Evolutionary conservation across 192 early-diverging fungal genomes (phyloP).

Genomic region (Gigaspora rosea): DNA sequence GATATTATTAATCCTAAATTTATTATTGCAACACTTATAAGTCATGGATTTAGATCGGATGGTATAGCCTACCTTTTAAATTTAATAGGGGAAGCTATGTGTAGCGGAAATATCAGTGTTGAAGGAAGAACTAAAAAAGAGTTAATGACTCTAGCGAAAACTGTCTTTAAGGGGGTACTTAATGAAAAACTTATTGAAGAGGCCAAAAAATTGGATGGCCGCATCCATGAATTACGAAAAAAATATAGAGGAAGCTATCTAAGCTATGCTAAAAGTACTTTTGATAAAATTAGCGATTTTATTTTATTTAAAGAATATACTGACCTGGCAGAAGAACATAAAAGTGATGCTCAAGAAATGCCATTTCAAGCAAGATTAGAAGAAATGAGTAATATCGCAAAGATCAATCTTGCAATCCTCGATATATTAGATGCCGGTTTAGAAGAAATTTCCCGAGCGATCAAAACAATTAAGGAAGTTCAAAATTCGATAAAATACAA

Average conservation of each 20-base stretch:
- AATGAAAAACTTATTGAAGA: neutral
- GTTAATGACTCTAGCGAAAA: neutral
- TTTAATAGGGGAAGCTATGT: neutral
- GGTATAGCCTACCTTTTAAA: neutral
- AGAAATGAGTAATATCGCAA: neutral
- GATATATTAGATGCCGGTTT: neutral
- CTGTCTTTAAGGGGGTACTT: neutral
- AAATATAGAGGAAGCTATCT: neutral
- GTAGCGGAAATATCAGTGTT: neutral
- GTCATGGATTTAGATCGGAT: neutral
- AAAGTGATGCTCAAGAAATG: neutral
- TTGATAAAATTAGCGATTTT: no score
- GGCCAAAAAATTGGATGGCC: neutral
- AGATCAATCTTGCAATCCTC: neutral
- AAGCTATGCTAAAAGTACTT: no score
- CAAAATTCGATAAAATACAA: neutral
- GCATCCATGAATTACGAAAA: neutral
- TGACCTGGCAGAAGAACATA: neutral
- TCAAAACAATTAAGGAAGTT: neutral
- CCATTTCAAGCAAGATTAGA: neutral
- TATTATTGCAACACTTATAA: neutral
- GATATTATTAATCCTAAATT: no score
- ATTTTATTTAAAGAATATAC: neutral
- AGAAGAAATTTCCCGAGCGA: neutral
- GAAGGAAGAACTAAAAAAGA: no score